phyloP scores from a whole-genome alignment of 2,329 filamentous ascomycete species.

The Aspergillus sp. region DNA sequence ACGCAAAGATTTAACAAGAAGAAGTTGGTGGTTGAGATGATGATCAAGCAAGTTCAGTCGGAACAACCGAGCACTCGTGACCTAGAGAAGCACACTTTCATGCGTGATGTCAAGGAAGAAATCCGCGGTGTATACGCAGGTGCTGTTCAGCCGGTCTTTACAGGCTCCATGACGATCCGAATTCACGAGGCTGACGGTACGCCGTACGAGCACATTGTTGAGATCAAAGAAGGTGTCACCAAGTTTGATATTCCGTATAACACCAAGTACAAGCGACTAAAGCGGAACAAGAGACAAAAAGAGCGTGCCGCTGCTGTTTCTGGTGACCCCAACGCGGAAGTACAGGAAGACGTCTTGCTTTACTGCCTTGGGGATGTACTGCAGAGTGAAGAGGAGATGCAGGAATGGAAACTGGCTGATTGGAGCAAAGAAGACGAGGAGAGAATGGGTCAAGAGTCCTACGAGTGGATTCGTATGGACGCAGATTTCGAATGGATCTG shows the following conservation, averaged over 20 bases:
- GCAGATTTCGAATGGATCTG: constrained; percentile 98
- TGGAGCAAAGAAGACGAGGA: constrained; percentile 88
- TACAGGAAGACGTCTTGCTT: constrained; percentile 76
- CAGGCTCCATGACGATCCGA: constrained; percentile 93
- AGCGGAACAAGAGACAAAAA: constrained; percentile 79
- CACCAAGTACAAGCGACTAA: constrained; percentile 97
- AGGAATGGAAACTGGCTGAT: constrained; percentile 80
- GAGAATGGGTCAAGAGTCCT: constrained; percentile 92
- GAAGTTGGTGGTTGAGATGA: constrained; percentile 89
- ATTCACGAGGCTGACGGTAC: constrained; percentile 98
- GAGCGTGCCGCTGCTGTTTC: constrained; percentile 67
- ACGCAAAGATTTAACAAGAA: constrained; percentile 97
- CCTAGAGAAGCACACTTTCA: constrained; percentile 73
- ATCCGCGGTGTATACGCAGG: constrained; percentile 67
- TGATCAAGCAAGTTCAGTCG: constrained; percentile 72
- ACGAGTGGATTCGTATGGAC: constrained; percentile 98
- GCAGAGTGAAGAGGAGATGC: constrained; percentile 75
- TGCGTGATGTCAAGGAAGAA: constrained; percentile 81
- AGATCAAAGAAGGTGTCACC: constrained; percentile 82
- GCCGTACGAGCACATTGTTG: constrained; percentile 95
- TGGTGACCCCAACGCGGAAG: constrained; percentile 62
- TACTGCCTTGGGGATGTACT: constrained; percentile 93
- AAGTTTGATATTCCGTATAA: constrained; percentile 97
- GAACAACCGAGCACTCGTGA: constrained; percentile 56
- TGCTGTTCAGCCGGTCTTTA: constrained; percentile 76